A percentile compares a stretch with the other conserved stretches of the same genome.
Evolutionary conservation across 352 stramenopile genomes (phyloP).

Genomic region (Pythium coloratum): DNA sequence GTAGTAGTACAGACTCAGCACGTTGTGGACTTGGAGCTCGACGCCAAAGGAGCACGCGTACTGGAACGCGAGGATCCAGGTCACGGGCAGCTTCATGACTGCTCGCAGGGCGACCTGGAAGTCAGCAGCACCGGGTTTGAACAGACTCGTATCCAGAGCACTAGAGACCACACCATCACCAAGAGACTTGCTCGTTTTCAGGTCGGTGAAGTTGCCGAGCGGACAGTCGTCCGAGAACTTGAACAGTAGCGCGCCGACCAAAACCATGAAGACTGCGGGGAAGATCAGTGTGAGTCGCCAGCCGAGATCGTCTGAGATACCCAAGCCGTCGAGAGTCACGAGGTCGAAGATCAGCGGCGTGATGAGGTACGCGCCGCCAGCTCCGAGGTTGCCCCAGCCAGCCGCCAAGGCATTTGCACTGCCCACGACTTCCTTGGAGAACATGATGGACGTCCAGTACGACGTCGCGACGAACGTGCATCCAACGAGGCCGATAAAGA

Average conservation of each 20-base stretch:
- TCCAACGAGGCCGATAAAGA: conserved; percentile 94
- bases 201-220: conserved; percentile 90
- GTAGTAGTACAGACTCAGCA: conserved; percentile 89
- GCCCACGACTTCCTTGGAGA: conserved; percentile 91
- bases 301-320: conserved; percentile 66
- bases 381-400: conserved; percentile 94
- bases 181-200: conserved; percentile 30
- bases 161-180: not conserved
- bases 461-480: conserved; percentile 92
- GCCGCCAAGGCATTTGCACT: conserved; percentile 90
- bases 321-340: conserved; percentile 52
- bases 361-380: conserved; percentile 85
- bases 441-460: conserved; percentile 94
- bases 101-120: conserved; percentile 31
- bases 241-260: conserved; percentile 63
- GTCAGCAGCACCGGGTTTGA: conserved; percentile 17
- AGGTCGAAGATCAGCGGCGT: conserved; percentile 89
- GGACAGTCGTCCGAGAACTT: conserved; percentile 90
- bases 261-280: conserved; percentile 84
- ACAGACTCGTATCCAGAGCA: conserved; percentile 25
- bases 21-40: conserved; percentile 95
- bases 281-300: conserved; percentile 92
- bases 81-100: conserved; percentile 55
- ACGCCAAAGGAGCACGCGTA: conserved; percentile 94
- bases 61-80: conserved; percentile 91